A percentile compares a stretch with the other conserved stretches of the same genome.
These are phyloP conservation scores for Populus alba DNA, from an alignment of 345 rosid genomes.

Conservation along the genomic window DNA sequence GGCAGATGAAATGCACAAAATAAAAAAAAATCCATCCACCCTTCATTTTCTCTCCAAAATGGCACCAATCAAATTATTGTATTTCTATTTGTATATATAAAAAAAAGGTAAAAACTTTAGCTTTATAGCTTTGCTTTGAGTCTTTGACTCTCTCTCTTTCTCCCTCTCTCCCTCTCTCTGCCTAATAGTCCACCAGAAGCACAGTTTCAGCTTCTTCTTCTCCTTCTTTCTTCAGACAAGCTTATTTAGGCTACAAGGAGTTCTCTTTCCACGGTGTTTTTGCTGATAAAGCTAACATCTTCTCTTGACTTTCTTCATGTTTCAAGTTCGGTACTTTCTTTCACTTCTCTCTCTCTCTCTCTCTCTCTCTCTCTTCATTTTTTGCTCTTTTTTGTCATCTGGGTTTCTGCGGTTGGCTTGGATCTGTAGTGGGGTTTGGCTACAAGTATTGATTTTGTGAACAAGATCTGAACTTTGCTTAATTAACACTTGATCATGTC, in stretches of 20 bases:
- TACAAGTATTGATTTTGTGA: constrained; percentile 12
- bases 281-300: constrained; percentile 10
- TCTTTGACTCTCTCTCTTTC: constrained; percentile 1
- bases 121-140: constrained; percentile 34
- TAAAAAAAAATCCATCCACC: background rate
- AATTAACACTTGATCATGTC: constrained; percentile 16
- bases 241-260: constrained; percentile 2
- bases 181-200: constrained; percentile 27
- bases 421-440: constrained; percentile 40
- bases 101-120: constrained; percentile 1
- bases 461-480: constrained; percentile 46
- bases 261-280: constrained; percentile 17
- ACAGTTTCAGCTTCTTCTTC: background rate
- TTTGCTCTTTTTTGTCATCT: constrained; percentile 27
- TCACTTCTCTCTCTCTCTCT: background rate
- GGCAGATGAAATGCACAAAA: background rate
- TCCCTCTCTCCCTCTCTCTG: constrained; percentile 21
- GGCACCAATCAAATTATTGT: constrained; percentile 10
- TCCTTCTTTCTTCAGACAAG: constrained; percentile 8
- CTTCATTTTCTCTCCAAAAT: background rate
- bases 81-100: background rate
- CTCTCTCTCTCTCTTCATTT: background rate
- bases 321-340: constrained; percentile 33
- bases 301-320: constrained; percentile 19
- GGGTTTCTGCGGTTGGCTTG: constrained; percentile 28